Conservation (phyloP, 2,329 filamentous ascomycete species). For the Venturia asperata region DNA sequence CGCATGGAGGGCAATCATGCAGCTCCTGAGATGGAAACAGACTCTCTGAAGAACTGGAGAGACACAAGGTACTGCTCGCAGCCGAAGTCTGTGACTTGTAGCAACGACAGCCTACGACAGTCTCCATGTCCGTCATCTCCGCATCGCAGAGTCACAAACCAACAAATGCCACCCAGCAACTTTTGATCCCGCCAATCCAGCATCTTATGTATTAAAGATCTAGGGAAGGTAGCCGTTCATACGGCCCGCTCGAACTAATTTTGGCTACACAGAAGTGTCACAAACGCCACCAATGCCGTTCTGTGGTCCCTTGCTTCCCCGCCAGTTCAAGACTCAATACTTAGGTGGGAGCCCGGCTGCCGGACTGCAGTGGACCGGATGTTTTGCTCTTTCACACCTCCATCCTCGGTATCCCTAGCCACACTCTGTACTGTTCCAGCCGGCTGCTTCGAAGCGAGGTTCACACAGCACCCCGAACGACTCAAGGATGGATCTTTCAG, state of each 20-base stretch:
- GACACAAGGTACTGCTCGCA: not conserved
- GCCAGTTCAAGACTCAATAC: not conserved
- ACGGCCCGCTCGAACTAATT: not conserved
- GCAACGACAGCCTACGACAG: not conserved
- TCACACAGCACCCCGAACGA: not conserved
- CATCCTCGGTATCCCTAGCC: not conserved
- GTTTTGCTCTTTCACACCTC: not conserved
- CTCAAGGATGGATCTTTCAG: not conserved
- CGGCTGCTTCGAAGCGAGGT: slow-evolving; percentile 1
- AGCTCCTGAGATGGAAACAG: too few relatives aligned
- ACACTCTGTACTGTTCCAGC: not conserved
- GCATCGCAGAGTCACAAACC: not conserved
- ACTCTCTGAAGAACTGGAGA: too few relatives aligned
- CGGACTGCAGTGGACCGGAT: slow-evolving; percentile 7
- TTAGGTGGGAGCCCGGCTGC: slow-evolving; percentile 4
- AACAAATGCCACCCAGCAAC: too few relatives aligned
- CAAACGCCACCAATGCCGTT: not conserved
- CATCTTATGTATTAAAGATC: not conserved
- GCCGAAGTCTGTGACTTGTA: not conserved
- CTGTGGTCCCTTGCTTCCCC: slow-evolving; percentile 8
- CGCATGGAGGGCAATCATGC: too few relatives aligned
- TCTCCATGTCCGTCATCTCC: not conserved
- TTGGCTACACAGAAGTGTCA: not conserved
- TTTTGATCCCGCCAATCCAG: not conserved
- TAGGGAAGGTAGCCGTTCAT: not conserved